Conservation (phyloP, 2,329 filamentous ascomycete genomes). For the Hymenoscyphus fructigenus region DNA sequence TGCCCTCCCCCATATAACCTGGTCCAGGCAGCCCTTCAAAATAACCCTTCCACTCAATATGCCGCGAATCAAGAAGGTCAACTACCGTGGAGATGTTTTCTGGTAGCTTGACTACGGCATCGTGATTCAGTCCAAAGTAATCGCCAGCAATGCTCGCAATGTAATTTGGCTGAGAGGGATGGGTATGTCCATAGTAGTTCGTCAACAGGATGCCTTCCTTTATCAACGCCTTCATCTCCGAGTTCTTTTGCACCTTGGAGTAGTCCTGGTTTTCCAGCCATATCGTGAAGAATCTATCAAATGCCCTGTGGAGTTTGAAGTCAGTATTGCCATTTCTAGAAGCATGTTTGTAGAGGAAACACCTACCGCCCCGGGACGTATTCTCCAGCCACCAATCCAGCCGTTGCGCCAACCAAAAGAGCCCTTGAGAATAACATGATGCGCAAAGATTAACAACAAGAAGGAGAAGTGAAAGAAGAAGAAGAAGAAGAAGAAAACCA, state of each 20-base stretch:
- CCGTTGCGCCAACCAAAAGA: background rate
- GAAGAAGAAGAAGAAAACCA: background rate
- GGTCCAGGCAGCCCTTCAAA: constrained; percentile 48
- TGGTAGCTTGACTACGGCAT: constrained; percentile 45
- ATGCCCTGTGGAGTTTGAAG: constrained; percentile 41
- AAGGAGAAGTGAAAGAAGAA: background rate
- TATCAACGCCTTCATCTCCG: constrained; percentile 42
- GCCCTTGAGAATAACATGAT: background rate
- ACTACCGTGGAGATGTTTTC: constrained; percentile 47
- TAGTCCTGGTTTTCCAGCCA: constrained; percentile 60
- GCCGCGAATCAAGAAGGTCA: constrained; percentile 44
- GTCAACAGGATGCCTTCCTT: constrained; percentile 46
- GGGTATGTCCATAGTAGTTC: constrained; percentile 47
- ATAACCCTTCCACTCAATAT: constrained; percentile 46
- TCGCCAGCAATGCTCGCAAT: constrained; percentile 47
- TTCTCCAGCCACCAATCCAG: background rate
- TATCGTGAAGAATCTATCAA: constrained; percentile 60
- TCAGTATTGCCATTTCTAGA: background rate
- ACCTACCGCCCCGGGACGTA: background rate
- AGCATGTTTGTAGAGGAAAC: background rate
- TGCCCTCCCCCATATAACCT: constrained; percentile 46
- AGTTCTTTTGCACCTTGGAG: constrained; percentile 41
- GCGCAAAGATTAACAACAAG: background rate
- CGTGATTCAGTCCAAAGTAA: constrained; percentile 50
- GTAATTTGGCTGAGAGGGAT: constrained; percentile 49